Evolutionary conservation across 1,139 yeast species (phyloP), one percentile per base, ranked within the genome.

Genomic region (Debaryomyces coudertii): DNA sequence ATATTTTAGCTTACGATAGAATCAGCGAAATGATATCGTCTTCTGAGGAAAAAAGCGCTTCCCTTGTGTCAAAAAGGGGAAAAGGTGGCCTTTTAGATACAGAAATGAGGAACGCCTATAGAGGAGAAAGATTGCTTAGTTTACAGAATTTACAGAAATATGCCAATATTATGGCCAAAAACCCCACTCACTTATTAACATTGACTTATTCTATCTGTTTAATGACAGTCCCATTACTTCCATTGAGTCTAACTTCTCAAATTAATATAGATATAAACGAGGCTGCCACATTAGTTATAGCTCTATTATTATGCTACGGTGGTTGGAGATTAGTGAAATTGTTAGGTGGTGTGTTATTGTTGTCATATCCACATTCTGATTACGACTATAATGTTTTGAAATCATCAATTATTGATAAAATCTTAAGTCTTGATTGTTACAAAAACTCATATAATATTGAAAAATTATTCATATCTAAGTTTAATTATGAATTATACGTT

Each of bases 111-210:
- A 48, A 48, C 25, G 45, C 49, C 23, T 49, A 49, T 30, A 20
- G 14, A 14, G 33, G 27, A 7, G 42, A 20, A 16, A 39, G 35
- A 15, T 9, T 22, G 4, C 14, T 31, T 9, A 35, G 39, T 28
- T 11, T 39, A 9, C 9, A 44, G 7, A 46, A 44, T 8, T 24
- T 53, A 7, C 42, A 47, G 12, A 50, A 42, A 14, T 31, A 54
- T 9, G 35, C 51, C 16, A 42, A 46, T 4, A 47, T 51, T 7
- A 54, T 62, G 52, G 56, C 77, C 40, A 76, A 74, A 47, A 81
- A 79, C 55, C 90, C 92, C 1, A 81, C 89, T 0, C 84, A 83
- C 54, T 59, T 82, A 31, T 69, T 86, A 44, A 86, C 95, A 0
- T 61, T 86, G 25, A 54, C 77, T 1, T 85, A 84, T 56, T 70